Evolutionary conservation across 2,329 filamentous ascomycete genomes (phyloP), one percentile per base, ranked within the genome.

Genomic region (Cyphellophora attinorum): DNA sequence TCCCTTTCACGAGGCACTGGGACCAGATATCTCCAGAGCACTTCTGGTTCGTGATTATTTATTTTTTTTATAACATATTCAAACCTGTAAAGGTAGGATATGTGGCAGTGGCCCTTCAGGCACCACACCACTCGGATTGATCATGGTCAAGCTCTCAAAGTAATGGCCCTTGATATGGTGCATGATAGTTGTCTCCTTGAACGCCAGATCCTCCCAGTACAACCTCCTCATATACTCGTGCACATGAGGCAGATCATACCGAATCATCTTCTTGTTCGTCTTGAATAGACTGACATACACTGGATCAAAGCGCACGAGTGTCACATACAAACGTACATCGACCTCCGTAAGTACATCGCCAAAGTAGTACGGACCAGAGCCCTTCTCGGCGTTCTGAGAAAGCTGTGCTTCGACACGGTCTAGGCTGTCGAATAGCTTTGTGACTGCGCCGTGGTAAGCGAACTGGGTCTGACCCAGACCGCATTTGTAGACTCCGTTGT

Each of bases 231-330:
- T 50, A 64, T 64, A 68, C 14, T 52, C 49, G 39, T 68, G 56
- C 23, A 68, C 54, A 3, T 51, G 42, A 29, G 63, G 64, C 42
- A 75, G 79, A 45, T 78, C 71, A 44, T 74, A 64, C 3, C 75
- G 61, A 37, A 81, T 74, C 48, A 70, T 74, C 47, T 68, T 72
- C 12, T 77, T 47, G 40, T 79, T 80, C 44, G 74, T 79, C 62
- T 82, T 83, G 67, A 89, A 89, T 58, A 88, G 78, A 53, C 83
- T 78, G 40, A 88, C 79, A 55, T 88, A 88, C 44, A 81, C 78
- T 29, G 69, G 60, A 45, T 84, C 79, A 44, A 81, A 81, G 2
- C 77, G 70, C 35, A 79, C 65, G 28, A 81, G 65, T 1, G 78
- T 82, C 18, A 76, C 72, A 46, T 70, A 79, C 53, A 89, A 61